Evolutionary conservation across 192 early-diverging fungal species (phyloP).

Genomic region (Umbelopsis ramanniana): DNA sequence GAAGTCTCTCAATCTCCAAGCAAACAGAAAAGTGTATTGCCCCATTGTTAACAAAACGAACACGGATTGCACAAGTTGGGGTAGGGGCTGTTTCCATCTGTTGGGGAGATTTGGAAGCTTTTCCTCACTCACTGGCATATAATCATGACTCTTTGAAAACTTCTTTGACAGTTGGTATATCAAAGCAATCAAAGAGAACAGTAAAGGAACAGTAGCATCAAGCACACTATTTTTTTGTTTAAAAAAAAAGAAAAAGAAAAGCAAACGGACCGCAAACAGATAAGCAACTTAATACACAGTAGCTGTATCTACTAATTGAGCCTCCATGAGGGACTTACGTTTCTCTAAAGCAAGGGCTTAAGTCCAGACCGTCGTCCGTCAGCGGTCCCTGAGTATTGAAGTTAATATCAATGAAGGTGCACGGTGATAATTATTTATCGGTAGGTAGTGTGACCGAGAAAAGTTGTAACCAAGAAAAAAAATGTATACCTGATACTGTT

Average conservation of each 20-base stretch:
- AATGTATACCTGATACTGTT: conserved; percentile 13
- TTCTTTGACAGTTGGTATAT: not conserved
- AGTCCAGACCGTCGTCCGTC: conserved; percentile 6
- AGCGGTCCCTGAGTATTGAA: not conserved
- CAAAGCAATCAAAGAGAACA: not conserved
- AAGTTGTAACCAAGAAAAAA: not conserved
- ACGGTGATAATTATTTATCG: not conserved
- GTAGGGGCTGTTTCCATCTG: conserved; percentile 16
- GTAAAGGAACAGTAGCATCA: conserved; percentile 4
- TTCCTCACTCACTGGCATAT: conserved; percentile 1
- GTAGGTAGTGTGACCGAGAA: not conserved
- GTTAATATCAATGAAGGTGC: not conserved
- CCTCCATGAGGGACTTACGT: conserved; percentile 6
- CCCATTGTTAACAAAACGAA: conserved; percentile 15
- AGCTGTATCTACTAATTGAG: not conserved
- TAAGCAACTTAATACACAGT: no score
- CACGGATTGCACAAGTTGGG: conserved; percentile 1
- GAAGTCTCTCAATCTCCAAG: conserved; percentile 17
- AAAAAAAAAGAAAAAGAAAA: not conserved
- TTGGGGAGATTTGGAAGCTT: conserved; percentile 7
- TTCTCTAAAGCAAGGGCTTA: conserved; percentile 9
- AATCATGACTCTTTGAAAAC: conserved; percentile 10
- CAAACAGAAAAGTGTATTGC: conserved; percentile 14
- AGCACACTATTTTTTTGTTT: not conserved
- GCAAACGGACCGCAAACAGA: not conserved